Evolutionary conservation across 2,329 filamentous ascomycete genomes (phyloP).

Genomic region (Alternaria viburni): DNA sequence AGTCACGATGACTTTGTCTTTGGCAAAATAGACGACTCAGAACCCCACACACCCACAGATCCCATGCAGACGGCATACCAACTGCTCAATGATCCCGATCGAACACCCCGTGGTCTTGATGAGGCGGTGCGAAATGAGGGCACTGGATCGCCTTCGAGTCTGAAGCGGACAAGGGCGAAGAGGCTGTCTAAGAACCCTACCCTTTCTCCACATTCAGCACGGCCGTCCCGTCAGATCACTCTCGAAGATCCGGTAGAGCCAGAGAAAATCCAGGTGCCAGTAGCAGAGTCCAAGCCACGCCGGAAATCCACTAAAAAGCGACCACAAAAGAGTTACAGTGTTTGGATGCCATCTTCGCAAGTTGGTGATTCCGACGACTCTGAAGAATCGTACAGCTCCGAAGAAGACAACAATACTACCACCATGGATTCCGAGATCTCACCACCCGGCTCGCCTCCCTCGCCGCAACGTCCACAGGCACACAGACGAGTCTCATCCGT

Average conservation of each 20-base stretch:
- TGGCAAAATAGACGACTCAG: constrained; percentile 20
- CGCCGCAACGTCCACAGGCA: constrained; percentile 42
- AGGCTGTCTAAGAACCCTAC: constrained; percentile 41
- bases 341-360: constrained; percentile 57
- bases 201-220: constrained; percentile 35
- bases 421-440: constrained; percentile 24
- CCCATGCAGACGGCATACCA: constrained; percentile 18
- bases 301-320: constrained; percentile 42
- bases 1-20: constrained; percentile 47
- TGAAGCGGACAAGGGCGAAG: constrained; percentile 50
- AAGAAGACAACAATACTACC: constrained; percentile 34
- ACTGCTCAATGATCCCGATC: constrained; percentile 28
- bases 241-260: constrained; percentile 40
- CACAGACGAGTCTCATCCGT: constrained; percentile 57
- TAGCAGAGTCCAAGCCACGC: constrained; percentile 30
- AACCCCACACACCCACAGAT: constrained; percentile 22
- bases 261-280: constrained; percentile 13
- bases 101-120: constrained; percentile 45
- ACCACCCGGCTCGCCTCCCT: constrained; percentile 30
- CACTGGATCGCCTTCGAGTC: constrained; percentile 37
- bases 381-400: constrained; percentile 20
- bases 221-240: constrained; percentile 44
- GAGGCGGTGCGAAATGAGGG: constrained; percentile 44
- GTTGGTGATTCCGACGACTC: constrained; percentile 41
- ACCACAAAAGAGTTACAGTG: constrained; percentile 52